phyloP scores from a whole-genome alignment of 345 rosid genomes.

The Eucalyptus polyanthemos region DNA sequence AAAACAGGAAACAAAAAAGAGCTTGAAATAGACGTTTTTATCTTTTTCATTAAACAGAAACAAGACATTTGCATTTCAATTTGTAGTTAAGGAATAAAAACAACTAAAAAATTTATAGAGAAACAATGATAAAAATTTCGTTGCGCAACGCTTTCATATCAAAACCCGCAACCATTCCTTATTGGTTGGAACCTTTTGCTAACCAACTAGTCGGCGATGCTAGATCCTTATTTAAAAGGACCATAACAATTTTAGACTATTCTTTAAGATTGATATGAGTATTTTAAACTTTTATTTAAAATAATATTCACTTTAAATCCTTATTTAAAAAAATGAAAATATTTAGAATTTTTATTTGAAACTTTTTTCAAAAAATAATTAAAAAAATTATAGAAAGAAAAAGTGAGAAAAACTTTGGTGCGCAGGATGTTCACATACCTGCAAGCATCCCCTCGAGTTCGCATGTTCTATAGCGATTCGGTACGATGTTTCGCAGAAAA shows the following conservation, averaged over 20 bases:
- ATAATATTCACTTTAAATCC: rapidly evolving
- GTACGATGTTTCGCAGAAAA: not conserved
- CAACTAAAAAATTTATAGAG: no score
- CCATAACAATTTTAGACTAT: rapidly evolving
- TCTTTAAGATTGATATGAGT: rapidly evolving
- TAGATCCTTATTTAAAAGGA: rapidly evolving
- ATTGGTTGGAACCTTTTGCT: no score
- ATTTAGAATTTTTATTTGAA: rapidly evolving
- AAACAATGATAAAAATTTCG: rapidly evolving
- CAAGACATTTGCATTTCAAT: not conserved
- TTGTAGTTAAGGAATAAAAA: no score
- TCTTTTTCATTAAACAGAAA: no score
- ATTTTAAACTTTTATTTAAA: rapidly evolving
- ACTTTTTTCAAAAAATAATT: no score
- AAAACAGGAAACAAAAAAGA: not conserved
- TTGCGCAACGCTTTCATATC: rapidly evolving
- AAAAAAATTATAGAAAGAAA: not conserved
- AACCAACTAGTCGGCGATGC: no score
- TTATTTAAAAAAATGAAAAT: no score
- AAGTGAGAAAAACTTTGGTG: not conserved
- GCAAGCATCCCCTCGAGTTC: not conserved
- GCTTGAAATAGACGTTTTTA: not conserved
- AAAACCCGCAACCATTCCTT: rapidly evolving
- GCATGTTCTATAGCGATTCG: not conserved
- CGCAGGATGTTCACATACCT: no score